Conservation (phyloP, 2,329 filamentous ascomycete species). For the Cladosporium sp. region DNA sequence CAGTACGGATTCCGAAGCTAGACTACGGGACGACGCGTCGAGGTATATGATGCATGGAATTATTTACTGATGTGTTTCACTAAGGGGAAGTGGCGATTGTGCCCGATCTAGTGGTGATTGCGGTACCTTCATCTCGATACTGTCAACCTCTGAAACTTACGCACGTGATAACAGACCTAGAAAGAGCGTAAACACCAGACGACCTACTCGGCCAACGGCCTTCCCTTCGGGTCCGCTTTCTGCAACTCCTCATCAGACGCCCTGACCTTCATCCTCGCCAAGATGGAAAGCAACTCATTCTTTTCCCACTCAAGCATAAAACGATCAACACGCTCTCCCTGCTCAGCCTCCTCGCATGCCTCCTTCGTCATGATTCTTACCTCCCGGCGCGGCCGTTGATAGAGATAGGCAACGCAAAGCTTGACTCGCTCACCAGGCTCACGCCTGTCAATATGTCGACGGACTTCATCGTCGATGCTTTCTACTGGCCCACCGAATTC, state of each 20-base stretch:
- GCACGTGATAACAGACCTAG: background rate
- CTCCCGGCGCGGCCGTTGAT: background rate
- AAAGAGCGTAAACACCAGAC: background rate
- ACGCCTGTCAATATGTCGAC: background rate
- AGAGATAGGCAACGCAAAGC: background rate
- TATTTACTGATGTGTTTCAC: background rate
- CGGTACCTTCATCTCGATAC: background rate
- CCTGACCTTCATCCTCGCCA: background rate
- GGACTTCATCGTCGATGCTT: background rate
- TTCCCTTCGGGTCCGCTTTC: background rate
- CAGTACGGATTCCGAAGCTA: background rate
- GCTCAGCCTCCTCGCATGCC: background rate
- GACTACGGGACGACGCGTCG: background rate
- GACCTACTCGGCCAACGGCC: background rate
- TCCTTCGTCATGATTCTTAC: background rate
- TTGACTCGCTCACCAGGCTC: background rate
- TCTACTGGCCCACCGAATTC: slow-evolving; percentile 1
- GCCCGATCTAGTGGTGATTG: background rate
- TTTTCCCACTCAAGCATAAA: slow-evolving; percentile 4
- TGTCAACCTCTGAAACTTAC: background rate
- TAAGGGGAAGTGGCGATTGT: background rate
- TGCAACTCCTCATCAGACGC: background rate
- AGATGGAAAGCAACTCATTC: background rate
- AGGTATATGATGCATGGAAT: background rate
- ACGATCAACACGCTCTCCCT: background rate